A percentile compares a stretch with the other conserved stretches of the same genome.
phyloP scores from a whole-genome alignment of 805 yeast species.

The Pichia nakasei region DNA sequence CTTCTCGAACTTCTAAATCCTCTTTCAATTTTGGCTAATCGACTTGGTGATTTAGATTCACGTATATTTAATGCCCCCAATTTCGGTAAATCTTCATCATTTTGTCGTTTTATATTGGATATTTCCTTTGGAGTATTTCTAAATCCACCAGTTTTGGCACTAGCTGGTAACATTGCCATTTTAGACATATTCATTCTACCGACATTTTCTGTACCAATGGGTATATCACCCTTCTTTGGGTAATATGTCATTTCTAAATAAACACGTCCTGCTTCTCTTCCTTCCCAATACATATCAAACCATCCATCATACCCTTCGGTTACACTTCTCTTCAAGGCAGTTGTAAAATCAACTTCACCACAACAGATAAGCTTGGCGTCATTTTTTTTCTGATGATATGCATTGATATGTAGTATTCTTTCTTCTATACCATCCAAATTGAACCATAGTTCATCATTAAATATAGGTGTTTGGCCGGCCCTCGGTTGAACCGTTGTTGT shows the following conservation, averaged over 20 bases:
- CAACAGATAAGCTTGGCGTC: constrained; percentile 86
- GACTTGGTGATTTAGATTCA: background rate
- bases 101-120: background rate
- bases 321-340: constrained; percentile 57
- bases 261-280: constrained; percentile 77
- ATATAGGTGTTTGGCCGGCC: constrained; percentile 91
- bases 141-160: background rate
- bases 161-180: background rate
- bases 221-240: constrained; percentile 37
- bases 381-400: constrained; percentile 76
- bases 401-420: constrained; percentile 58
- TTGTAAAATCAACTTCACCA: constrained; percentile 65
- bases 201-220: constrained; percentile 19
- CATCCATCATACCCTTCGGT: constrained; percentile 78
- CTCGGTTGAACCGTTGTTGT: constrained; percentile 69
- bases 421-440: constrained; percentile 54
- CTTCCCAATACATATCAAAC: constrained; percentile 63
- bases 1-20: background rate
- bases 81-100: constrained; percentile 5
- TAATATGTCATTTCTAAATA: constrained; percentile 89
- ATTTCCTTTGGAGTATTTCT: background rate
- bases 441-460: constrained; percentile 72
- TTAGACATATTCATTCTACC: constrained; percentile 12
- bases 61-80: constrained; percentile 3
- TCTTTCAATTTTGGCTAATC: background rate